Base-by-base conservation (phyloP, 345 rosid genomes). In the Sisymbrium irio region DNA sequence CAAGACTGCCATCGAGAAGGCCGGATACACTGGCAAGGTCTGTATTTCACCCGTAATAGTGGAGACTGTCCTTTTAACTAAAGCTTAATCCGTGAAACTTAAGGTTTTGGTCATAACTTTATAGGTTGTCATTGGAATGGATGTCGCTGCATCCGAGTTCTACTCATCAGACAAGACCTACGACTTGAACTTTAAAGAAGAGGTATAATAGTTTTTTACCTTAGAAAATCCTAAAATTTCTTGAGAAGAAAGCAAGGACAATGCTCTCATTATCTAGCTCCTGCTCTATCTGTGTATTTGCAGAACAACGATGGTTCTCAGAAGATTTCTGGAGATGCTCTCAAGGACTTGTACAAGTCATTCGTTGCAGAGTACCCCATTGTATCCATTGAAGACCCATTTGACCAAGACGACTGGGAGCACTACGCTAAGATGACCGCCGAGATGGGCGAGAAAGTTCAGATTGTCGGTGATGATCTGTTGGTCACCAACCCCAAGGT, bases 71-170 rank as follows among this genome's bases (percentile, higher is more conserved):
- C 47, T 10, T 57, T 33, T 44, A 39, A 11, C 15, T 1, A 7
- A 17, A 27, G 35, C 25, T 1, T 13, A 40, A 15, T 11, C 28
- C 30, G 22, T 27, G 18, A 25, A 20, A 33, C 71, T 79, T 4
- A 49, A 68, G 42, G 37, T 0, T 46, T 14, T 0, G 3, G 15
- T 71, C n/a, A n/a, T n/a, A n/a, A n/a, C n/a, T n/a, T 62, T 15
- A 47, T 79, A 94, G 97, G 97, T 95, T 71, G 97, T 95, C 76
- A 95, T 92, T 67, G 99, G 99, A 72, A 95, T 95, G 99, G 99
- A 95, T 81, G 99, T 95, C 61, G 99, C 99, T 59, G 99, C 99
- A 37, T 95, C 99, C 30, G 99, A 95, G 73, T 95, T 95, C 75
- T 95, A 89, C 71, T 81, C 82, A 59, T 35, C 81, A 44, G 97